Percentiles rank a stretch among this genome's conserved stretches.
Evolutionary conservation across 225 moss, liverwort and hornwort species (phyloP).

Genomic region (Pseudisothecium myosuroides): DNA sequence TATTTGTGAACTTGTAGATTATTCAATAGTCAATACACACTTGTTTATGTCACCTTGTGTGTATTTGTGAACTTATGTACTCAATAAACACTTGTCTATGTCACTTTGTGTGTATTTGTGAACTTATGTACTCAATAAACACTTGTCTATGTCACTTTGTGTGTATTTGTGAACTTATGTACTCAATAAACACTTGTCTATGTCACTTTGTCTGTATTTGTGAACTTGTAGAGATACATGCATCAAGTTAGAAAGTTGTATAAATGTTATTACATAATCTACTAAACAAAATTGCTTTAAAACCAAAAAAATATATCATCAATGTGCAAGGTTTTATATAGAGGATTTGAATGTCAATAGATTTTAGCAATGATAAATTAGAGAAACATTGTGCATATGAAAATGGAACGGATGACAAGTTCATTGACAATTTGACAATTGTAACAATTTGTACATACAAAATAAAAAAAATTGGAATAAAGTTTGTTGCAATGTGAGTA

Average conservation of each 20-base stretch:
- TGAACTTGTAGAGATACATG: background rate
- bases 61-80: background rate
- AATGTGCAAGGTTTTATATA: background rate
- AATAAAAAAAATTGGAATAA: background rate
- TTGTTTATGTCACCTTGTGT: too few relatives aligned
- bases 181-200: background rate
- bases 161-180: too few relatives aligned
- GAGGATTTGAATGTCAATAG: background rate
- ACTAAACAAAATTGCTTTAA: background rate
- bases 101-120: too few relatives aligned
- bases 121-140: background rate
- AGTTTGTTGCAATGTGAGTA: background rate
- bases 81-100: too few relatives aligned
- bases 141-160: too few relatives aligned
- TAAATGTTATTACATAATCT: background rate
- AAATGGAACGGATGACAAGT: background rate
- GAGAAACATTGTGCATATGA: background rate
- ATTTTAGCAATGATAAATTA: background rate
- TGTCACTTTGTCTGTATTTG: background rate
- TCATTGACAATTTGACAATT: background rate
- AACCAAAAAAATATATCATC: background rate
- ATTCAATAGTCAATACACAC: too few relatives aligned
- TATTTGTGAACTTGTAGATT: background rate
- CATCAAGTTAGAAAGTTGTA: background rate
- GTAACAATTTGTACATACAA: background rate